phyloP scores from a whole-genome alignment of 2,329 filamentous ascomycete species.

The Aspergillus sclerotialis region DNA sequence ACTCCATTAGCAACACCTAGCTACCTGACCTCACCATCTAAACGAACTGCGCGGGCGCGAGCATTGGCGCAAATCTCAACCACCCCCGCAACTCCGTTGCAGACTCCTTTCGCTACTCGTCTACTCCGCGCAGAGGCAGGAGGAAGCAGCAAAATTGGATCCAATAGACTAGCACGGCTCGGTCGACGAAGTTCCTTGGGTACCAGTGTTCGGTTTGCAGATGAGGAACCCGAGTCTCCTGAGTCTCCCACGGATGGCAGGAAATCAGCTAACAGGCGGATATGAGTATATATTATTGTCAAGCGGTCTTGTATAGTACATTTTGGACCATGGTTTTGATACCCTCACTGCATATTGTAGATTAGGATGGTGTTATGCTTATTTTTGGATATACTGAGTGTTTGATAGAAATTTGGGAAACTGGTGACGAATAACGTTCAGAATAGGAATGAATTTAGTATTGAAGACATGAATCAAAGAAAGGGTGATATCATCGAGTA shows the following conservation, averaged over 20 bases:
- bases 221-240: conserved; percentile 35
- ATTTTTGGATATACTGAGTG: not conserved
- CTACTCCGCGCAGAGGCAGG: conserved; percentile 22
- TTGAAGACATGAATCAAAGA: not conserved
- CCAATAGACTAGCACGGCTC: conserved; percentile 17
- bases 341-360: conserved; percentile 5
- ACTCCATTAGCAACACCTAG: conserved; percentile 35
- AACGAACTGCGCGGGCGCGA: conserved; percentile 37
- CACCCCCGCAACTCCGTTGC: conserved; percentile 38
- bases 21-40: conserved; percentile 40
- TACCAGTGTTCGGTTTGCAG: conserved; percentile 35
- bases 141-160: conserved; percentile 12
- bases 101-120: conserved; percentile 38
- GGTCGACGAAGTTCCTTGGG: conserved; percentile 22
- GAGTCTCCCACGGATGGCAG: conserved; percentile 35
- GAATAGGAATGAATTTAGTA: not conserved
- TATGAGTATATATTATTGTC: conserved; percentile 3
- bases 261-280: conserved; percentile 26
- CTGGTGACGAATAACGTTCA: conserved; percentile 1
- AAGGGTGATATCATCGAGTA: not conserved
- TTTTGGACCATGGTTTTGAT: conserved; percentile 3
- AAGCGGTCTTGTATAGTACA: conserved; percentile 5
- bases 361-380: conserved; percentile 3
- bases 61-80: conserved; percentile 36
- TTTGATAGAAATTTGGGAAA: conserved; percentile 1